Base-by-base conservation (phyloP, 306 rosid species). In the Rosa chinensis region DNA sequence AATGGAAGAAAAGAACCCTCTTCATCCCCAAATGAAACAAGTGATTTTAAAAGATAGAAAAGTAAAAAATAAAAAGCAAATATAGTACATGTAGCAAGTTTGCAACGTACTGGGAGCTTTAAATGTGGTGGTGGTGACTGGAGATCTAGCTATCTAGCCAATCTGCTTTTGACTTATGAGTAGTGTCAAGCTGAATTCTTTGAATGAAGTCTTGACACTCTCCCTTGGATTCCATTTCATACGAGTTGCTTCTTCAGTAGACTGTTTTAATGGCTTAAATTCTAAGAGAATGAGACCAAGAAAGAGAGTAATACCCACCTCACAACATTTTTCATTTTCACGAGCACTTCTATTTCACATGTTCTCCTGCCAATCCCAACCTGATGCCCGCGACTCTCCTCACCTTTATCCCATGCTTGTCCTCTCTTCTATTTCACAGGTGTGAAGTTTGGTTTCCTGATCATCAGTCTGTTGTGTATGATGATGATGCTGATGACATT, bases 321-420 rank as follows among this genome's bases (percentile, higher is more conserved):
- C 89, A 81, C 85, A 85, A 81, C 88, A 92, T 87, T 86, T 83
- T 83, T 74, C 77, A 78, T 80, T 74, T 78, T 91, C 97, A 92
- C 98, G 88, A 89, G 87, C 90, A 77, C 81, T 66, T 37, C 71
- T 85, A 83, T 88, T 94, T 94, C 98, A 95, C 99, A 87, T 91
- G 99, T 91, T 86, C 81, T 86, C 77, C 78, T 84, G 83, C 74
- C 81, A 89, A 82, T 78, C 85, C 45, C 85, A 80, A 16, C 94
- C 84, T 89, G 93, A 94, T 88, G 89, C 95, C 77, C 91, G 97
- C 76, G 97, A 91, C 87, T 72, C 75, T 48, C 77, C 80, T 78
- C 87, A 84, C 71, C 87, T 86, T 86, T 83, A 78, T 84, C 89
- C 89, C 89, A 83, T 86, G 86, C 68, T 68, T 61, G 66, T 77